These are phyloP conservation scores for Schizochytrium sp. DNA, from an alignment of 108 stramenopile genomes.

Conservation along the genomic window DNA sequence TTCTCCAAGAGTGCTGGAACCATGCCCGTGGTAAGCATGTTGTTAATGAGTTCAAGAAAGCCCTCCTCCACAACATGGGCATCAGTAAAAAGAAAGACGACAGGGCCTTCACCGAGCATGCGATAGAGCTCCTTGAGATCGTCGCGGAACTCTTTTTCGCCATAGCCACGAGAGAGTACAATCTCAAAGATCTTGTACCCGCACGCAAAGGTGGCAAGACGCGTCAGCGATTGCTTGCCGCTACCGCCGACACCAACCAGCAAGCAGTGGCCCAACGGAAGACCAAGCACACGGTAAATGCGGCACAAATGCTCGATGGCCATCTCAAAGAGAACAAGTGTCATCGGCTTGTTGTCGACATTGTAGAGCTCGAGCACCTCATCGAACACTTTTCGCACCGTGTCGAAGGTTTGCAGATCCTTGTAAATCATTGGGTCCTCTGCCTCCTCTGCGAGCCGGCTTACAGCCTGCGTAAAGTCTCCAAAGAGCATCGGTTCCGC, in stretches of 20 bases:
- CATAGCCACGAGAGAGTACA: slow-evolving; percentile 51
- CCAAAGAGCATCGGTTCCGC: slow-evolving; percentile 44
- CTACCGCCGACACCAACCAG: slow-evolving; percentile 62
- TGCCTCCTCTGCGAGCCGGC: slow-evolving; percentile 36
- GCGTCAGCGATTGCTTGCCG: slow-evolving; percentile 57
- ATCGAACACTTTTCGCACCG: slow-evolving; percentile 47
- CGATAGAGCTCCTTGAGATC: slow-evolving; percentile 57
- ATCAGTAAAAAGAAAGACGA: slow-evolving; percentile 65
- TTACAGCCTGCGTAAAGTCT: slow-evolving; percentile 40
- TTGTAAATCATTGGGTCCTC: slow-evolving; percentile 57
- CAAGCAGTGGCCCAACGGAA: slow-evolving; percentile 56
- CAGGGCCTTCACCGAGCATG: slow-evolving; percentile 37
- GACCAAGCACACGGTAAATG: slow-evolving; percentile 50
- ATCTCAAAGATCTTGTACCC: slow-evolving; percentile 57
- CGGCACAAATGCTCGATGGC: slow-evolving; percentile 56
- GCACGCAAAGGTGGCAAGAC: slow-evolving; percentile 51
- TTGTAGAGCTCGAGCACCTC: slow-evolving; percentile 60
- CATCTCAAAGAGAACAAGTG: slow-evolving; percentile 56
- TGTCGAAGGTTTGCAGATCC: slow-evolving; percentile 45
- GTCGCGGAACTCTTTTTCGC: slow-evolving; percentile 53
- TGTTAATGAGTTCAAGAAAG: slow-evolving; percentile 64
- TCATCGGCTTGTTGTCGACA: slow-evolving; percentile 52
- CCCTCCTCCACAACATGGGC: slow-evolving; percentile 66
- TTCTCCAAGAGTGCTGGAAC: slow-evolving; percentile 55
- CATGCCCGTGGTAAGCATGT: slow-evolving; percentile 64